Evolutionary conservation across 2,329 filamentous ascomycete species (phyloP), one percentile per base, ranked within the genome.

Genomic region (Neopestalotiopsis rosae): DNA sequence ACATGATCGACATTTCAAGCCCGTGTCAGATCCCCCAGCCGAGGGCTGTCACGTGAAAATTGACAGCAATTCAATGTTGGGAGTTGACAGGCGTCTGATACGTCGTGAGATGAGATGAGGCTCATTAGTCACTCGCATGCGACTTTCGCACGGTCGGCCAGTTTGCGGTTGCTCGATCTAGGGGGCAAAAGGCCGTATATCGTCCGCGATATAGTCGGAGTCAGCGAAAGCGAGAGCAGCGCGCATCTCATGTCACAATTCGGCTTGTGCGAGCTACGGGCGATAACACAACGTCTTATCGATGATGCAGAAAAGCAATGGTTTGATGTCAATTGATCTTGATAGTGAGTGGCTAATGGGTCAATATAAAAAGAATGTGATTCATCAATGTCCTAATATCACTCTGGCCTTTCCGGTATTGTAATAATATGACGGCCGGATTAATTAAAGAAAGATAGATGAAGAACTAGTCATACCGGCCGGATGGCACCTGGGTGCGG

Each of bases 1-100:
- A 52, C 45, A 52, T 52, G 45, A 52, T 52, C 45, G 45, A n/a
- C 45, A 52, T 52, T 52, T 52, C 45, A 52, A n/a, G 45, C 45
- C 45, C n/a, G 45, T 52, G 45, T 52, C 45, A 52, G 45, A 52
- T 52, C 45, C n/a, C 45, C n/a, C n/a, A 52, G 45, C 45, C 45
- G 45, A 52, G 45, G 24, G 34, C 9, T 24, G 20, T 52, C 45
- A 52, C n/a, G 45, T 52, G 45, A 24, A 52, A 52, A 20, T 9
- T 17, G 45, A 20, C 20, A 38, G 34, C 17, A 17, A 52, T n/a
- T 7, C 45, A 52, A n/a, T 17, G n/a, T 52, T 52, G 45, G 9
- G 45, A n/a, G n/a, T 52, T 52, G n/a, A 52, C 17, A 52, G 45
- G 17, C 9, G 45, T 9, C 17, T 20, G 20, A 52, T 52, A 17